A percentile compares a stretch with the other conserved stretches of the same genome.
These are phyloP conservation scores for Trichosporon asahii DNA, from an alignment of 1,284 basidiomycete species.

Conservation along the genomic window DNA sequence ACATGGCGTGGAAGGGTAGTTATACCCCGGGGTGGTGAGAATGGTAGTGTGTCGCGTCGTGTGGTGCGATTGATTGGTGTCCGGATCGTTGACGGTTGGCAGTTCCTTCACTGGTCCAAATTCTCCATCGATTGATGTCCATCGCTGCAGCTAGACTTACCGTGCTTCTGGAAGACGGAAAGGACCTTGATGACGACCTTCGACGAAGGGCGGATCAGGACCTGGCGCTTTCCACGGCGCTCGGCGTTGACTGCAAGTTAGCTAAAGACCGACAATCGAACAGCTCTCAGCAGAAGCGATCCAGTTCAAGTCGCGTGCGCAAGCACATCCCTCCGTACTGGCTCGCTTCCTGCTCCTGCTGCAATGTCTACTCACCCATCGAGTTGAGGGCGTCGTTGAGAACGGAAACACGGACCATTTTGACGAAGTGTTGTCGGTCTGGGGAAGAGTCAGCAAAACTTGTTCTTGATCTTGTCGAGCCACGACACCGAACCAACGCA, in stretches of 20 bases:
- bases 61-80: not conserved
- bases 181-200: slow-evolving; percentile 97
- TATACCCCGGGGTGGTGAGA: slow-evolving; percentile 47
- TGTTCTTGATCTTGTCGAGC: not conserved
- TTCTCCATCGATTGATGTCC: not conserved
- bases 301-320: slow-evolving; percentile 1
- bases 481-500: slow-evolving; percentile 9
- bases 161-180: slow-evolving; percentile 95
- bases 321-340: not conserved
- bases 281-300: not conserved
- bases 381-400: slow-evolving; percentile 69
- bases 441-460: not conserved
- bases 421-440: slow-evolving; percentile 22
- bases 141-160: slow-evolving; percentile 57
- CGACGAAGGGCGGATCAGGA: slow-evolving; percentile 88
- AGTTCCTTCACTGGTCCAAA: not conserved
- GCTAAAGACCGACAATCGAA: not conserved
- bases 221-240: slow-evolving; percentile 95
- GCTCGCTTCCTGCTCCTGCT: not conserved
- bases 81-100: not conserved
- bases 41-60: not conserved
- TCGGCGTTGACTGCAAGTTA: slow-evolving; percentile 80
- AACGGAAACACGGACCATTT: slow-evolving; percentile 53
- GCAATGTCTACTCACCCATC: slow-evolving; percentile 54
- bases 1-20: slow-evolving; percentile 49